Percentiles rank a stretch among this genome's conserved stretches.
These are phyloP conservation scores for Pleurotus salmoneostramineus DNA, from an alignment of 768 basidiomycete species.

Conservation along the genomic window DNA sequence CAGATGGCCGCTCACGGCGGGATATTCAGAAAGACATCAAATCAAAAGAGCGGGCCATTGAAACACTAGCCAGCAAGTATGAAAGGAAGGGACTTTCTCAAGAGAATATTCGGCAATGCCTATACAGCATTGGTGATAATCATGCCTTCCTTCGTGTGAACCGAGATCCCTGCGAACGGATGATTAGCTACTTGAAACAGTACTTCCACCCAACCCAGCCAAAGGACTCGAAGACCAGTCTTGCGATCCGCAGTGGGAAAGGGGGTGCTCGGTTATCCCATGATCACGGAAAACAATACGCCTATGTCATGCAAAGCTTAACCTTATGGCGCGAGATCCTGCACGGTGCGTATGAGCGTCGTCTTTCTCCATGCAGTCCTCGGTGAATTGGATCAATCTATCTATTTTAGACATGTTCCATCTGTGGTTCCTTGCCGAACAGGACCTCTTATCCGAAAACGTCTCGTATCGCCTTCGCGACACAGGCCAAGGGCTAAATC, in stretches of 20 bases:
- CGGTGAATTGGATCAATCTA: conserved; percentile 3
- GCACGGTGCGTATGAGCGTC: conserved; percentile 48
- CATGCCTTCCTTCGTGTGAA: conserved; percentile 85
- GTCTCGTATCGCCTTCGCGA: conserved; percentile 78
- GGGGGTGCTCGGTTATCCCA: conserved; percentile 80
- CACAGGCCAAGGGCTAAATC: conserved; percentile 88
- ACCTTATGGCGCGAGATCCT: conserved; percentile 86
- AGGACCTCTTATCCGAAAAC: conserved; percentile 75
- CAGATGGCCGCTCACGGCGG: conserved; percentile 66
- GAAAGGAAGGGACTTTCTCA: conserved; percentile 52
- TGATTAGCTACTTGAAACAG: conserved; percentile 74
- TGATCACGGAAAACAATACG: conserved; percentile 81
- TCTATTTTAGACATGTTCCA: conserved; percentile 74
- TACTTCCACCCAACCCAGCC: conserved; percentile 74
- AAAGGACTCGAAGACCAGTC: conserved; percentile 57
- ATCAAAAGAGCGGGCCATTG: conserved; percentile 81
- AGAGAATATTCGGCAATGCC: conserved; percentile 70
- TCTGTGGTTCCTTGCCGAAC: conserved; percentile 77
- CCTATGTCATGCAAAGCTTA: conserved; percentile 82
- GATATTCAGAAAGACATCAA: conserved; percentile 86
- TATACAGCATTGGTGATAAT: conserved; percentile 89
- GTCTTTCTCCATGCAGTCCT: neutral
- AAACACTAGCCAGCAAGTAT: conserved; percentile 64
- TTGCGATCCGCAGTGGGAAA: conserved; percentile 80
- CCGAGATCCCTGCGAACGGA: conserved; percentile 83